Base-by-base conservation (phyloP, 306 rosid genomes). In the Biancaea sappan region DNA sequence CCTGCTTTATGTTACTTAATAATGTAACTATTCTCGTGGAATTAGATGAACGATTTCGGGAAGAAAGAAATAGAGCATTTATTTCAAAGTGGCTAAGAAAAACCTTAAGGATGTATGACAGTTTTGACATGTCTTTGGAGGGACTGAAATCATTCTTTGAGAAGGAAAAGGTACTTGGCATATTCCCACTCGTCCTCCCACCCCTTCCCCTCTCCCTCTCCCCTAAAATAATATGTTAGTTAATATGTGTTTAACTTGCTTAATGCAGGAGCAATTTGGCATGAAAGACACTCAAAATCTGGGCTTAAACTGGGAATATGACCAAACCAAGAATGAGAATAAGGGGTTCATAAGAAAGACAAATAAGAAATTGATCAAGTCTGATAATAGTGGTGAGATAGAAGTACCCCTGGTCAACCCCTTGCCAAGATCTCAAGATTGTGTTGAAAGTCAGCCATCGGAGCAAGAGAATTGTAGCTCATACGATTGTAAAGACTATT, bases 1-100 rank as follows among this genome's bases (percentile, higher is more conserved):
- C 69, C 46, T 35, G 2, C 15, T 56, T 32, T 52, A 26, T 41
- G 25, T 35, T 47, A 56, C 44, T 76, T 26, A 47, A 62, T 59
- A 24, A 35, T 63, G 56, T 12, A 44, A 66, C 44, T 68, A 31
- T 69, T 83, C 66, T 32, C 72, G 57, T 83, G 82, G 70, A 84
- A 87, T 76, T 82, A 94, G 98, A 94, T 83, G 98, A 94, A 73
- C 98, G 98, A 38, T 88, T 87, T 81, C 83, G 57, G 76, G 88
- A 84, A 74, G 94, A 88, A 83, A 88, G 97, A 84, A 91, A 89
- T 79, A 85, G 79, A 81, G 81, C 82, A 59, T 82, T 79, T 57
- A 77, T 94, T 78, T 94, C 98, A 0, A 94, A 94, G 93, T 94
- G 98, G 97, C 87, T 94, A 67, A 89, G 90, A 83, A 94, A 86